Base-by-base conservation (phyloP, 768 basidiomycete species). In the Lentinus brumalis region DNA sequence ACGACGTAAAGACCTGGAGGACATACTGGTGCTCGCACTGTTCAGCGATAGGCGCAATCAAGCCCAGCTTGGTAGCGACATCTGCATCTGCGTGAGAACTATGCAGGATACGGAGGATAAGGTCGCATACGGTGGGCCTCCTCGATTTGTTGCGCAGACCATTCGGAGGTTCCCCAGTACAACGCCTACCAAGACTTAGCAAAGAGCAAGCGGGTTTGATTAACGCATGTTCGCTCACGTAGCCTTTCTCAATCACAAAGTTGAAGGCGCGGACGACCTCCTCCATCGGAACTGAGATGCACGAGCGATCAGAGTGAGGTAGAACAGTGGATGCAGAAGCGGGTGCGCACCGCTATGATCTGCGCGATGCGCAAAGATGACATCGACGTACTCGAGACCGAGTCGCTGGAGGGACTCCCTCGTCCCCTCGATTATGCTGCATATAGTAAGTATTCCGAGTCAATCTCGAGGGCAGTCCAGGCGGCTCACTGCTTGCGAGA, bases 261-360 rank as follows among this genome's bases (percentile, higher is more conserved):
- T 90, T 91, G 79, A 94, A 92, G 0, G 88, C 89, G 40, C 91
- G 82, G 40, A 94, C 91, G 50, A 86, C 78, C 71, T 95, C 92
- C 70, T 91, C 89, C 82, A 86, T 86, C 1, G 85, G 83, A 6
- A 84, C 85, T 71, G 46, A 15, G 9, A 41, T 26, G 5, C 16
- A 2, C 10, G n/a, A 5, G 18, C n/a, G 10, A 6, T 46, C n/a
- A 46, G 45, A 14, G 26, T 46, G 45, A 14, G n/a, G 18, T 18
- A 5, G 16, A 14, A n/a, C 41, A 14, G 2, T 8, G 21, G 32
- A 26, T 10, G 15, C 31, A n/a, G 51, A 5, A 14, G 21, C 14
- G n/a, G 12, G 46, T 10, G 56, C 73, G 35, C 62, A 84, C 83
- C 81, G 30, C 78, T 84, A n/a, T 69, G 68, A 70, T 89, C 88